Conservation (phyloP, 2,329 filamentous ascomycete genomes). For the Arthrinium phaeospermum region DNA sequence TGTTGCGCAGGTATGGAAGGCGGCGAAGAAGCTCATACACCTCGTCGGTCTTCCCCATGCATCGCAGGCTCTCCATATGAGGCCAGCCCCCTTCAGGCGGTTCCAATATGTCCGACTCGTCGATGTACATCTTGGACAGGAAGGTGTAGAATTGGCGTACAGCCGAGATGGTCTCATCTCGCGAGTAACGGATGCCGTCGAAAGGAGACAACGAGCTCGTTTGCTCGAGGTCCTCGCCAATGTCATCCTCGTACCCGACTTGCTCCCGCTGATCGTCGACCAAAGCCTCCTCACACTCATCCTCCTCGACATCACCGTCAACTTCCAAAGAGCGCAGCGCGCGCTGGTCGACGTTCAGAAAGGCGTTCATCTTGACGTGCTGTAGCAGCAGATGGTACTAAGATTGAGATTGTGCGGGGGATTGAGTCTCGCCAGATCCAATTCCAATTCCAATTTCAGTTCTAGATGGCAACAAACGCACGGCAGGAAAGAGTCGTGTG, state of each 20-base stretch:
- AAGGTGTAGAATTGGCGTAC: slow-evolving; percentile 36
- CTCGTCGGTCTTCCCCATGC: slow-evolving; percentile 18
- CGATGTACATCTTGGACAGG: slow-evolving; percentile 35
- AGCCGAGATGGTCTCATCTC: slow-evolving; percentile 29
- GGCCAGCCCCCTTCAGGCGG: slow-evolving; percentile 39
- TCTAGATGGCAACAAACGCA: background rate
- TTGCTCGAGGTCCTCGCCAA: slow-evolving; percentile 77
- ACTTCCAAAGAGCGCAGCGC: slow-evolving; percentile 72
- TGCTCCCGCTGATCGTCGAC: slow-evolving; percentile 69
- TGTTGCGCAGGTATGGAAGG: slow-evolving; percentile 18
- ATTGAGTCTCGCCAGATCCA: background rate
- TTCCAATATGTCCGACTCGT: slow-evolving; percentile 30
- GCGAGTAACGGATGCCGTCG: slow-evolving; percentile 28
- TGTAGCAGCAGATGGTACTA: background rate
- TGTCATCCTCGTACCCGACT: slow-evolving; percentile 88
- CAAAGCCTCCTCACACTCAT: too few species aligned
- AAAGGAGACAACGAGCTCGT: slow-evolving; percentile 56
- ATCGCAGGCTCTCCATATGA: slow-evolving; percentile 27
- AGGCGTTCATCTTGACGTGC: slow-evolving; percentile 60
- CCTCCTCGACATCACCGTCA: slow-evolving; percentile 95
- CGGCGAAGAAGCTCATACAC: slow-evolving; percentile 17
- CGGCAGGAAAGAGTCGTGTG: background rate
- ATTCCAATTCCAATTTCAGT: background rate
- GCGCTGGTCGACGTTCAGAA: slow-evolving; percentile 63
- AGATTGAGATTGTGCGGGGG: too few species aligned